A percentile compares a stretch with the other conserved stretches of the same genome.
Conservation (phyloP, 768 basidiomycete genomes). For the Collybia sordida region DNA sequence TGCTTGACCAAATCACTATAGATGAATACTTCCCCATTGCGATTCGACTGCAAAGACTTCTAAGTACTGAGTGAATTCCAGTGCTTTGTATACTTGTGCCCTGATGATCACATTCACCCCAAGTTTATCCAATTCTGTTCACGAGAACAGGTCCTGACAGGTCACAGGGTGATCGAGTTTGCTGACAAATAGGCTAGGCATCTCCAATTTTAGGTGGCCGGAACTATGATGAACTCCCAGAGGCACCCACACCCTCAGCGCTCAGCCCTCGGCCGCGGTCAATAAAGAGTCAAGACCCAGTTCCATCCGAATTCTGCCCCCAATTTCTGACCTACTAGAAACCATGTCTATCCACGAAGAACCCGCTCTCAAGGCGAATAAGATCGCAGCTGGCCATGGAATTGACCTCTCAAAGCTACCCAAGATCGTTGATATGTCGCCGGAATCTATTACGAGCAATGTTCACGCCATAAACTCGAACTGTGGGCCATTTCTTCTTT, state of each 20-base stretch:
- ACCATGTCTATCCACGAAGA: conserved; percentile 9
- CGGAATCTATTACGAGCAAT: conserved; percentile 40
- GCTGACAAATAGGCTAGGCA: neutral
- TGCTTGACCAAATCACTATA: too few relatives aligned
- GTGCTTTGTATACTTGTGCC: too few relatives aligned
- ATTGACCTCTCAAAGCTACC: conserved; percentile 42
- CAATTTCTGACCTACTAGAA: neutral
- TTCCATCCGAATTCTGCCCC: neutral
- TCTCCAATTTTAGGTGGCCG: neutral
- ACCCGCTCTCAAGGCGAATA: conserved; percentile 25
- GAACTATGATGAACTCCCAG: neutral
- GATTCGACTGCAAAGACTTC: too few relatives aligned
- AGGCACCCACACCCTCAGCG: neutral
- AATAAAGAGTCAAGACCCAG: neutral
- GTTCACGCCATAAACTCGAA: conserved; percentile 38
- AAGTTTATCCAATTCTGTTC: too few relatives aligned
- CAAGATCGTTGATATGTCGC: conserved; percentile 37
- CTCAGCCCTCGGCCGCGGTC: neutral
- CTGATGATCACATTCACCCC: too few relatives aligned
- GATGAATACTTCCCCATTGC: too few relatives aligned
- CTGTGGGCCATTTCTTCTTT: conserved; percentile 23
- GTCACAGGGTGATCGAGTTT: neutral
- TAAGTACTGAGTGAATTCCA: too few relatives aligned
- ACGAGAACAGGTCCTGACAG: too few relatives aligned
- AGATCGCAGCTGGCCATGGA: conserved; percentile 30